Evolutionary conservation across 2,329 filamentous ascomycete genomes (phyloP).

Genomic region (Pseudogymnoascus sp.): DNA sequence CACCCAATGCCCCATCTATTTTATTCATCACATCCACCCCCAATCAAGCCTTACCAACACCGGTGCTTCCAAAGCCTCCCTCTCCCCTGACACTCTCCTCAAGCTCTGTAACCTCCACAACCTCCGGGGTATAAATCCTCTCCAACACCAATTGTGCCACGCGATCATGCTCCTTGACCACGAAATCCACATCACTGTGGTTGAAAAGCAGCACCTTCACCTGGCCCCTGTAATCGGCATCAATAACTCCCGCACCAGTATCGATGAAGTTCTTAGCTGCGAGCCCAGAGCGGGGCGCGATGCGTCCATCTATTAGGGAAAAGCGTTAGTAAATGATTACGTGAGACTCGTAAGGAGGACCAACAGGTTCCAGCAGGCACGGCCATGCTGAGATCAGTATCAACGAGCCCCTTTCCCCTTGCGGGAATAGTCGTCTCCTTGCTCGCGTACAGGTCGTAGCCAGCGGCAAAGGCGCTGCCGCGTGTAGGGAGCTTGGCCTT

Average conservation of each 20-base stretch:
- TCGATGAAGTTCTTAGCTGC: slow-evolving; percentile 94
- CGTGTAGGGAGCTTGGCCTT: slow-evolving; percentile 78
- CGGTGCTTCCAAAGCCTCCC: slow-evolving; percentile 88
- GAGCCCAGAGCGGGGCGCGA: slow-evolving; percentile 85
- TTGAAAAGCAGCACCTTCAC: slow-evolving; percentile 96
- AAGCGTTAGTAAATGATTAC: not conserved
- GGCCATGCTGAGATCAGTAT: slow-evolving; percentile 86
- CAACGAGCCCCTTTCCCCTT: slow-evolving; percentile 76
- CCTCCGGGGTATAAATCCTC: slow-evolving; percentile 87
- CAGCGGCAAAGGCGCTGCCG: slow-evolving; percentile 81
- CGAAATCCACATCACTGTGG: slow-evolving; percentile 74
- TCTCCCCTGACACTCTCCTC: slow-evolving; percentile 86
- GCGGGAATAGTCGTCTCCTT: slow-evolving; percentile 69
- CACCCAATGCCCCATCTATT: not conserved
- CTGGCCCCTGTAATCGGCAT: slow-evolving; percentile 91
- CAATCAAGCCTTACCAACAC: slow-evolving; percentile 29
- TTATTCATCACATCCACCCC: not conserved
- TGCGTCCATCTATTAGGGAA: slow-evolving; percentile 62
- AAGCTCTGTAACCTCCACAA: slow-evolving; percentile 80
- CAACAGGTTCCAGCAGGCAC: slow-evolving; percentile 84
- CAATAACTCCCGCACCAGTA: slow-evolving; percentile 91
- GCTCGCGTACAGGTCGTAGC: slow-evolving; percentile 86
- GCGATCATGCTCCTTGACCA: slow-evolving; percentile 76
- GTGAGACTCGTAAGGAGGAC: slow-evolving; percentile 29
- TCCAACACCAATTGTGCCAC: slow-evolving; percentile 91